phyloP scores from a whole-genome alignment of 148 eudicot species.

The Mesembryanthemum crystallinum region DNA sequence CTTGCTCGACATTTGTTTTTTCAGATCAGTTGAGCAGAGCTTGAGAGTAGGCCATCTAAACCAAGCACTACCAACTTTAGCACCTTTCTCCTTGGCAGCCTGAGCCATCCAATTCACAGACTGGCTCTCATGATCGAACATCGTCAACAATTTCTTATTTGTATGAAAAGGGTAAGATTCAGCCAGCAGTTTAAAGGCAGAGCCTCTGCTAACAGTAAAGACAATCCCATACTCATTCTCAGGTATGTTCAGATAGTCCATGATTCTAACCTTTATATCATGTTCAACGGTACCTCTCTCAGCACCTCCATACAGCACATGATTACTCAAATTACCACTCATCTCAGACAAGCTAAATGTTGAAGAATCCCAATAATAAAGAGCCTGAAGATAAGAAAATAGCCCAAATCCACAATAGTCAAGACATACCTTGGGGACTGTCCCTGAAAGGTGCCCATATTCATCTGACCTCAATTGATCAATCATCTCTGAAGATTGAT shows the following conservation, averaged over 20 bases:
- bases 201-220: slow-evolving; percentile 91
- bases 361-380: slow-evolving; percentile 80
- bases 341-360: slow-evolving; percentile 91
- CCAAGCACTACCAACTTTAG: slow-evolving; percentile 82
- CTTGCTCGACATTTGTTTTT: slow-evolving; percentile 76
- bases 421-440: slow-evolving; percentile 77
- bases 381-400: slow-evolving; percentile 81
- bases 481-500: slow-evolving; percentile 68
- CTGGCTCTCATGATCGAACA: slow-evolving; percentile 99
- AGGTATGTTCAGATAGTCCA: slow-evolving; percentile 95
- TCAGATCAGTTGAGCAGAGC: slow-evolving; percentile 81
- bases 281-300: slow-evolving; percentile 82
- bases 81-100: slow-evolving; percentile 84
- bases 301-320: slow-evolving; percentile 92
- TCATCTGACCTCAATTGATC: slow-evolving; percentile 86
- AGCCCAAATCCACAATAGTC: slow-evolving; percentile 98
- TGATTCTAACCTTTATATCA: slow-evolving; percentile 76
- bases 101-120: slow-evolving; percentile 97
- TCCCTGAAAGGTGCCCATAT: slow-evolving; percentile 60
- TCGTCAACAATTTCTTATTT: slow-evolving; percentile 85
- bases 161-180: slow-evolving; percentile 93
- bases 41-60: slow-evolving; percentile 92
- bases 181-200: slow-evolving; percentile 89
- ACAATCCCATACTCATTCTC: slow-evolving; percentile 95
- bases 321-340: slow-evolving; percentile 86